Percentiles rank a stretch among this genome's conserved stretches.
phyloP scores from a whole-genome alignment of 2,329 filamentous ascomycete species.

The Massarina eburnea region DNA sequence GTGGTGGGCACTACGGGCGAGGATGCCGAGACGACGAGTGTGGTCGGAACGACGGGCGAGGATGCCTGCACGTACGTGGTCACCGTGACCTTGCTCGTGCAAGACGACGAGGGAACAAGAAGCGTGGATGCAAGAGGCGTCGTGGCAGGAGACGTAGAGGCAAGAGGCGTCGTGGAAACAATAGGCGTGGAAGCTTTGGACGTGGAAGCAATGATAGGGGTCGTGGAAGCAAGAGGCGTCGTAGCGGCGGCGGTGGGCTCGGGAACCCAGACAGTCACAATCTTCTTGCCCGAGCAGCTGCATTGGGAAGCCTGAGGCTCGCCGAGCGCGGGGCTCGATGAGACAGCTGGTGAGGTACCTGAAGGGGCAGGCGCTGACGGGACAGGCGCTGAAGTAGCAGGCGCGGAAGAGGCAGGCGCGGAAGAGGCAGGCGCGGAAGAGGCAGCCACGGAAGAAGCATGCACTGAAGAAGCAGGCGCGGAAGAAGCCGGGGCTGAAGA shows the following conservation, averaged over 20 bases:
- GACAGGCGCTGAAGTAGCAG: constrained; percentile 4
- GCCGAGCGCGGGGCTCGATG: constrained; percentile 15
- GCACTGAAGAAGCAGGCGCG: too few species aligned
- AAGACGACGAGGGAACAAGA: background rate
- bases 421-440: too few species aligned
- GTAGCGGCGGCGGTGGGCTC: constrained; percentile 23
- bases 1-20: background rate
- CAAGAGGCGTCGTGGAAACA: too few species aligned
- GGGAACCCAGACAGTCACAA: constrained; percentile 4
- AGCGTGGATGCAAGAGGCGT: constrained; percentile 16
- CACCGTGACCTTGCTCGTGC: background rate
- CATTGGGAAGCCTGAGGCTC: constrained; percentile 13
- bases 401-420: too few species aligned
- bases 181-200: constrained; percentile 10
- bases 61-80: background rate
- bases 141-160: too few species aligned
- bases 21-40: background rate
- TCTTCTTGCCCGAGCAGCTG: constrained; percentile 18
- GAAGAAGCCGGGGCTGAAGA: background rate
- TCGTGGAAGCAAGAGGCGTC: too few species aligned
- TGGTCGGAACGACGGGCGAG: background rate
- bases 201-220: too few species aligned
- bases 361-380: constrained; percentile 7
- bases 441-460: too few species aligned
- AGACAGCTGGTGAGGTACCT: constrained; percentile 5